Evolutionary conservation across 805 yeast genomes (phyloP).

Genomic region (Candida ortonii): DNA sequence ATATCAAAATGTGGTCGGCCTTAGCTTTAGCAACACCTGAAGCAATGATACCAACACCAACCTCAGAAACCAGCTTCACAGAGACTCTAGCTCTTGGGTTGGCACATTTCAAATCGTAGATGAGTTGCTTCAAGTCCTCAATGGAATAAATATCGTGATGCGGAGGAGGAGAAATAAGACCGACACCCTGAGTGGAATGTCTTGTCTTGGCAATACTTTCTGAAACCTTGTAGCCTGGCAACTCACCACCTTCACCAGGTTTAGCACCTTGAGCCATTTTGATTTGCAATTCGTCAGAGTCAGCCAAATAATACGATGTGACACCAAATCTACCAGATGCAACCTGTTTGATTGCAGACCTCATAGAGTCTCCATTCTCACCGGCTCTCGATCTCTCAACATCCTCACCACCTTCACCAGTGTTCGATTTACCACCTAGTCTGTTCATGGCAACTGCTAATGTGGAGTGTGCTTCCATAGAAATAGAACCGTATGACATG

Average conservation of each 20-base stretch:
- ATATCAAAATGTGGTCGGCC: slow-evolving; percentile 91
- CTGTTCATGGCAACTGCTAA: slow-evolving; percentile 98
- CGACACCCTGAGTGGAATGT: slow-evolving; percentile 96
- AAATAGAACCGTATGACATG: slow-evolving; percentile 97
- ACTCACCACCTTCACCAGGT: slow-evolving; percentile 99
- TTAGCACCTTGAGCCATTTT: slow-evolving; percentile 99
- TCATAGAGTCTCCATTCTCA: slow-evolving; percentile 93
- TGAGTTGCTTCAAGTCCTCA: slow-evolving; percentile 94
- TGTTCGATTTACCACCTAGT: slow-evolving; percentile 94
- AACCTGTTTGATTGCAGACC: slow-evolving; percentile 97
- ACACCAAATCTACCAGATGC: slow-evolving; percentile 99
- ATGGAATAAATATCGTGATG: slow-evolving; percentile 98
- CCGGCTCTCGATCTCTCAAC: slow-evolving; percentile 79
- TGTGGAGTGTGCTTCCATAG: slow-evolving; percentile 98
- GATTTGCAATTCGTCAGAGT: slow-evolving; percentile 96
- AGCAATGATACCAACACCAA: slow-evolving; percentile 98
- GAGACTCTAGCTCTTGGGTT: slow-evolving; percentile 97
- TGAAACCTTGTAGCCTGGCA: slow-evolving; percentile 92
- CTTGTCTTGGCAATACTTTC: slow-evolving; percentile 88
- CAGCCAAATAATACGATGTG: slow-evolving; percentile 88
- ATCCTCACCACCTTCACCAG: slow-evolving; percentile 99
- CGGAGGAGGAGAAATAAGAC: slow-evolving; percentile 96
- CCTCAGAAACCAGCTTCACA: slow-evolving; percentile 94
- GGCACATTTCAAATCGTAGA: slow-evolving; percentile 93
- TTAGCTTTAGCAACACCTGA: slow-evolving; percentile 99